phyloP scores from a whole-genome alignment of 768 basidiomycete genomes.

The Leccinum ochraceum region DNA sequence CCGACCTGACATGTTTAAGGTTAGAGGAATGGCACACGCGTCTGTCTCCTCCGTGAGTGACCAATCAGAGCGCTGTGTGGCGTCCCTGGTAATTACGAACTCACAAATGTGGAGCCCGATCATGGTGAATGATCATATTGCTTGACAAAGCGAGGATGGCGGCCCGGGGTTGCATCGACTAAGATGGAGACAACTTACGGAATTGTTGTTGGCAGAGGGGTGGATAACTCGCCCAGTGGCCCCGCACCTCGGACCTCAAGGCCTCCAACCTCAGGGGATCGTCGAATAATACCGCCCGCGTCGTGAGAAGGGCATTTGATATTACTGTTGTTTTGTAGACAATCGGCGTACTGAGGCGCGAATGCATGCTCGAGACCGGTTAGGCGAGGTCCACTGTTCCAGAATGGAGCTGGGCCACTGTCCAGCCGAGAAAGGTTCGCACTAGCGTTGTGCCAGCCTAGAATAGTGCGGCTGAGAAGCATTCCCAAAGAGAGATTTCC shows the following conservation, averaged over 20 bases:
- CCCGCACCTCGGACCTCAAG: conserved; percentile 4
- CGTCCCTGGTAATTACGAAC: conserved; percentile 28
- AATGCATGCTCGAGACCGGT: conserved; percentile 24
- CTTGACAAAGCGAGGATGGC: conserved; percentile 13
- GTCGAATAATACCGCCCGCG: conserved; percentile 15
- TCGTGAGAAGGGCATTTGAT: conserved; percentile 24
- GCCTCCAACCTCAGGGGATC: conserved; percentile 14
- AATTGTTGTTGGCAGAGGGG: conserved; percentile 13
- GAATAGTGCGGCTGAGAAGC: conserved; percentile 30
- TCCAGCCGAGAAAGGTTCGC: conserved; percentile 20
- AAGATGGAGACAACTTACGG: conserved; percentile 21
- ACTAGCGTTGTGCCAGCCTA: conserved; percentile 24
- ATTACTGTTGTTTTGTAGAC: conserved; percentile 15
- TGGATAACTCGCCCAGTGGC: conserved; percentile 8
- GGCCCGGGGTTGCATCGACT: conserved; percentile 7
- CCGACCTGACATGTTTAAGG: conserved; percentile 27
- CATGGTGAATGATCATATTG: conserved; percentile 23
- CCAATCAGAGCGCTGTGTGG: conserved; percentile 25
- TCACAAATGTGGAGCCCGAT: conserved; percentile 22
- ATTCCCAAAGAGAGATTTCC: conserved; percentile 11
- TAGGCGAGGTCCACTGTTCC: conserved; percentile 12
- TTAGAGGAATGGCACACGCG: conserved; percentile 14
- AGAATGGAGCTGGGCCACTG: conserved; percentile 12
- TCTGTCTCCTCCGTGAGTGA: conserved; percentile 26
- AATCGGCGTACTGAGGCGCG: conserved; percentile 24